Base-by-base conservation (phyloP, 73 alveolate genomes). In the Blepharisma japonicum region DNA sequence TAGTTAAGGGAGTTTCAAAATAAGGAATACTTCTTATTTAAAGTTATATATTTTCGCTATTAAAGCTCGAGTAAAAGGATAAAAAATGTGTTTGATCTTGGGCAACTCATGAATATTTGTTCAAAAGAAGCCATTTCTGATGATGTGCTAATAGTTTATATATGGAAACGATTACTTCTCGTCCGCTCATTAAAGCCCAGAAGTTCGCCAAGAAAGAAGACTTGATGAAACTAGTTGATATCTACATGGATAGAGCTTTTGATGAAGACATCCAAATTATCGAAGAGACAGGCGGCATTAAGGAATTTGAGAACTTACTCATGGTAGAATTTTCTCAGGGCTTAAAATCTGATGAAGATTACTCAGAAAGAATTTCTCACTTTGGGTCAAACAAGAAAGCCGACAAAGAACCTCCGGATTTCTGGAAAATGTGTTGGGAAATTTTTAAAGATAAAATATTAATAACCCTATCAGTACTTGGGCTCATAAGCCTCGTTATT, bases 391-490 rank as follows among this genome's bases (percentile, higher is more conserved):
- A 82, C 71, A 56, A 46, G 71, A 68, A 68, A 18, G 55, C 56
- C 9, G 66, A 53, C 6, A 71, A 61, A 53, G 81, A 81, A 4
- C 77, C 70, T 39, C 32, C 38, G 7, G 49, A 83, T 8, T 77
- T 77, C 83, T 81, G 87, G 42, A 45, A 71, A 46, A 76, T 81
- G 47, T 66, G 81, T 14, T 77, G 70, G 74, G 94, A 84, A 55
- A 90, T 94, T 6, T 83, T 89, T 6, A 81, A 86, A 48, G 98
- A 93, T 77, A 70, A 82, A 66, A 93, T 92, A 77, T 71, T 91
- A n/a, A 82, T 91, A 47, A 83, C 91, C 45, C 85, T 93, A 56
- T 61, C 81, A 7, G 82, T 91, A 5, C 92, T 94, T 42, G 98
- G 95, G 45, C 55, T 85, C n/a, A 90, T 80, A 38, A 86, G 89